Evolutionary conservation across 192 early-diverging fungal species (phyloP), one percentile per base, ranked within the genome.

Genomic region (Coemansia sp.): DNA sequence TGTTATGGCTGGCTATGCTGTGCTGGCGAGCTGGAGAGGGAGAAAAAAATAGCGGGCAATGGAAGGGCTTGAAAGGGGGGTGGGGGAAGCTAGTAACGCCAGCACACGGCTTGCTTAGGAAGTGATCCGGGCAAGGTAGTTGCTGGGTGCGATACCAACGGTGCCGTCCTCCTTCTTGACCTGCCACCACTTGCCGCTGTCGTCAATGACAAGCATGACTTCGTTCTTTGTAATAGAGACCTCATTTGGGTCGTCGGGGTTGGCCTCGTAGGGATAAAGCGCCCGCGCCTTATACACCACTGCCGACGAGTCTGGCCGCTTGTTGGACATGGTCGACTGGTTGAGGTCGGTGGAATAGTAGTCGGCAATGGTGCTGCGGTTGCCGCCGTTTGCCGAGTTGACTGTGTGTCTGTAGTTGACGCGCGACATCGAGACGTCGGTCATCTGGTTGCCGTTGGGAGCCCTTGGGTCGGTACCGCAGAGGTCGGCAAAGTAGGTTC

Each of bases 171-270:
- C 68, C 67, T 87, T 87, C 50, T 84, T 83, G 44, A 91, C 92
- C 67, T 94, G 87, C 94, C 95, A 98, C 95, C 95, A 98, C 65
- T 98, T 95, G 63, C 95, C 95, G 72, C 86, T 86, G 59, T 83
- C 91, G 64, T 93, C 90, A 8, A 88, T 69, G 38, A 98, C 84
- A 36, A 92, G 87, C 64, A 98, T 60, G 19, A 85, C 53, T 46
- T 96, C 92, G 48, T 86, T 90, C 67, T 98, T 98, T 7, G 51
- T 53, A 73, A 96, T 93, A 5, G 87, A 87, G 7, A 98, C 62
- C 64, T 98, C 95, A 60, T 91, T 91, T 11, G 87, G 87, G 74
- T 98, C 95, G 19, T 87, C 86, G 0, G 85, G 83, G 71, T 89
- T 96, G 22, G 95, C 91, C 11, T 86, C 81, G 67, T 98, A 90